Evolutionary conservation across 176 grass and related monocot genomes (phyloP), one percentile per base, ranked within the genome.

Genomic region (Olyra latifolia): DNA sequence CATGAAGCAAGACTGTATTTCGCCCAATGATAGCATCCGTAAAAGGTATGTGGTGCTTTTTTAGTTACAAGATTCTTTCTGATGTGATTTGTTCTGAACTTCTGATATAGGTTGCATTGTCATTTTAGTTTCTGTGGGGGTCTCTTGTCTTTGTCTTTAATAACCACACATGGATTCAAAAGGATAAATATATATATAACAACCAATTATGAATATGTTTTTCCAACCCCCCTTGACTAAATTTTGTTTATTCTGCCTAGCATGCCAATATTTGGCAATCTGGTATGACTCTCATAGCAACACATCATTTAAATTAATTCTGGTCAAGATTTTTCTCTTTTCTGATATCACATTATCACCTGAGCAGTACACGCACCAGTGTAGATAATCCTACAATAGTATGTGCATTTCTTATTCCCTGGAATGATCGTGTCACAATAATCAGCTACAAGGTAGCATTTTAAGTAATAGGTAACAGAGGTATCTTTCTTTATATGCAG

Each of bases 1-100:
- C 82, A 85, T 89, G 87, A 89, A 85, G 70, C 82, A 89, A 81
- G 87, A 89, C 80, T 89, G 87, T 71, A 85, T 89, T 38, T 78
- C 86, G 56, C 79, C 62, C 65, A 82, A 85, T 11, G 82, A 85
- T 66, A 73, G 73, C 59, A 82, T 88, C 75, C 79, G 87, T 71
- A 82, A 92, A 82, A 82, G 86, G 90, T 82, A 62, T 24, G 22
- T 14, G 6, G 4, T 57, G 10, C 12, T 70, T 42, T 58, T 23
- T n/a, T 59, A 66, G 80, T 57, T 72, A 20, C 17, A 32, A 17
- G 10, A 57, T 65, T 44, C 47, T 72, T 38, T 9, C 20, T 27
- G 13, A 35, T 24, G 1, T 15, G 58, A 29, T 80, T 67, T 12
- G 58, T 45, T 80, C 20, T 57, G 20, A 62, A 12, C 58, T 45